phyloP scores from a whole-genome alignment of 2,329 filamentous ascomycete species.

The Clonostachys solani region DNA sequence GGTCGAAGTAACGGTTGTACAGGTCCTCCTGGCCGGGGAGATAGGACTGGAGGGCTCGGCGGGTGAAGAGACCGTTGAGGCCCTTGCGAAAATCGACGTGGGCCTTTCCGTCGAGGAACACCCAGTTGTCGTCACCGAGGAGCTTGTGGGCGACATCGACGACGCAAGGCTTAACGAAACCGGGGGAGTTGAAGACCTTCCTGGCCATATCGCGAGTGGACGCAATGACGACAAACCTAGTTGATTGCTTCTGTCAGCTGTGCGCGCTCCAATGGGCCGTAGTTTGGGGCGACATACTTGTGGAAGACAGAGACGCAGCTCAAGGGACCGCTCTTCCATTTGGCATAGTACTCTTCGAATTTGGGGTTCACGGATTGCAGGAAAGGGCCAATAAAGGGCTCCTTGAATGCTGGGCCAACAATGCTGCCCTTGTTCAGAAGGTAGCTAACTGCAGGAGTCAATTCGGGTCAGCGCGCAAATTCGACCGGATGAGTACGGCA shows the following conservation, averaged over 20 bases:
- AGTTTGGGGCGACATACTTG: slow-evolving; percentile 60
- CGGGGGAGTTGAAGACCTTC: slow-evolving; percentile 93
- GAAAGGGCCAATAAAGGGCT: slow-evolving; percentile 90
- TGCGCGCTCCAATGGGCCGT: too few relatives aligned
- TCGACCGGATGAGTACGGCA: too few relatives aligned
- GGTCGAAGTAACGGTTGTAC: slow-evolving; percentile 80
- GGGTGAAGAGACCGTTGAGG: slow-evolving; percentile 90
- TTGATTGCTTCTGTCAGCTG: background rate
- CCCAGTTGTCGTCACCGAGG: slow-evolving; percentile 88
- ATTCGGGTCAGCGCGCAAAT: slow-evolving; percentile 38
- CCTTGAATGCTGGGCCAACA: slow-evolving; percentile 69
- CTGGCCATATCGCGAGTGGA: slow-evolving; percentile 95
- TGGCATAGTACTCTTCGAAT: slow-evolving; percentile 84
- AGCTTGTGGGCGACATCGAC: slow-evolving; percentile 94
- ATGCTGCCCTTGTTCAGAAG: slow-evolving; percentile 72
- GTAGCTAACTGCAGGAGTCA: slow-evolving; percentile 59
- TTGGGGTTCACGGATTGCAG: slow-evolving; percentile 87
- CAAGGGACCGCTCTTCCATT: slow-evolving; percentile 87
- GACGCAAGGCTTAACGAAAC: slow-evolving; percentile 91
- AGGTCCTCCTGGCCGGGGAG: slow-evolving; percentile 90
- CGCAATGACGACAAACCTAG: slow-evolving; percentile 92
- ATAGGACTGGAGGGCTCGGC: slow-evolving; percentile 80
- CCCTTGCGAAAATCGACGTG: slow-evolving; percentile 98
- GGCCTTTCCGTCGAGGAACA: slow-evolving; percentile 93
- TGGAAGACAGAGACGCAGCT: slow-evolving; percentile 99